Evolutionary conservation across 2,329 filamentous ascomycete genomes (phyloP), one percentile per base, ranked within the genome.

Genomic region (Hymenotorrendiella dingleyae): DNA sequence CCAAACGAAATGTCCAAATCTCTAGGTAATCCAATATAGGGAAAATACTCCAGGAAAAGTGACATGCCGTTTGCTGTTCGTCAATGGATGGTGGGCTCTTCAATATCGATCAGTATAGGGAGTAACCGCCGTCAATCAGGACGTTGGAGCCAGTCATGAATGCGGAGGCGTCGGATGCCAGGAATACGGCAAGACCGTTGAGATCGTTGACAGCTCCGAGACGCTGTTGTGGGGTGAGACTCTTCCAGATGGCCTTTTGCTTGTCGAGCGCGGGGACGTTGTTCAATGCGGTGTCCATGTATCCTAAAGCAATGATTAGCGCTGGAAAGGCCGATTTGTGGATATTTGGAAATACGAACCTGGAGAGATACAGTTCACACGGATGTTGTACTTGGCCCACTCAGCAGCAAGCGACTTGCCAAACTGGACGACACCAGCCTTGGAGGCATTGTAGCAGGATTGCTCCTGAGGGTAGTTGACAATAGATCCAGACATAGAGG

Each of bases 381-480:
- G 82, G 60, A 91, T 88, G 55, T 75, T 73, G 66, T 87, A 75
- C 67, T 86, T 84, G 58, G 86, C 84, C 86, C 86, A 91, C 68
- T 93, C 86, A 42, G 85, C 84, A 32, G 84, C 86, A 19, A 93
- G 77, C 3, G 84, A 88, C 71, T 86, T 87, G 65, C 79, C 83
- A 40, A 90, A 75, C 67, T 86, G 82, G 53, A 87, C 76, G 27
- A 89, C 83, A 56, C 80, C 85, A 12, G 86, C 84, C 75, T 90
- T 90, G 66, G 82, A 86, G 22, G 84, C 84, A 60, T 90, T 90
- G 76, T 91, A 91, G 66, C 82, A 86, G 35, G 73, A 80, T 68
- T 90, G 85, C 69, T 88, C 82, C 67, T 90, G 85, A 6, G 85
- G 86, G 70, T 82, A 89, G 77, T 91, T 91, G 73, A 89, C 86